A percentile compares a stretch with the other conserved stretches of the same genome.
These are phyloP conservation scores for Hirschioporus abietinus DNA, from an alignment of 768 basidiomycete genomes.

Conservation along the genomic window DNA sequence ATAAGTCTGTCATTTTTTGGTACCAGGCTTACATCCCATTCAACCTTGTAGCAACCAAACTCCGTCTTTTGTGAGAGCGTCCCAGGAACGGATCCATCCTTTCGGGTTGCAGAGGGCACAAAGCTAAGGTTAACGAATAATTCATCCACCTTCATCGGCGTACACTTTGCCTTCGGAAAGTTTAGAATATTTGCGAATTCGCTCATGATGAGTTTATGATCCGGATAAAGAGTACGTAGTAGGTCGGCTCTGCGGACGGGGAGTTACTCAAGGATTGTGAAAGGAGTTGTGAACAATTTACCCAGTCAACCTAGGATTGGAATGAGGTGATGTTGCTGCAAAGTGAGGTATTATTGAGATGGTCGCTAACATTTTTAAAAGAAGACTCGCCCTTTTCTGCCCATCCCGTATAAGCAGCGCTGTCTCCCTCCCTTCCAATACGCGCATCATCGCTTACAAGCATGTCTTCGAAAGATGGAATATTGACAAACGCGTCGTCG, in stretches of 20 bases:
- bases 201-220: not conserved
- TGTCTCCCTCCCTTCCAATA: not conserved
- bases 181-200: not conserved
- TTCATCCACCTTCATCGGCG: not conserved
- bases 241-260: not conserved
- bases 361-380: not conserved
- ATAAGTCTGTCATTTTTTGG: not conserved
- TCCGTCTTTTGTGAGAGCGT: not conserved
- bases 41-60: not conserved
- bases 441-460: not conserved
- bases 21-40: not conserved
- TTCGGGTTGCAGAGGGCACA: not conserved
- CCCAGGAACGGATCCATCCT: not conserved
- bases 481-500: not conserved
- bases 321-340: not conserved
- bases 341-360: not conserved
- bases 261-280: not conserved
- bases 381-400: not conserved
- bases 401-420: not conserved
- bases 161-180: not conserved
- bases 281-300: not conserved
- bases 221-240: not conserved
- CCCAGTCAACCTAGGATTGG: not conserved
- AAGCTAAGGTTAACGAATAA: not conserved
- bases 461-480: not conserved